Base-by-base conservation (phyloP, 495 filamentous ascomycete species). In the Daldinia loculata region DNA sequence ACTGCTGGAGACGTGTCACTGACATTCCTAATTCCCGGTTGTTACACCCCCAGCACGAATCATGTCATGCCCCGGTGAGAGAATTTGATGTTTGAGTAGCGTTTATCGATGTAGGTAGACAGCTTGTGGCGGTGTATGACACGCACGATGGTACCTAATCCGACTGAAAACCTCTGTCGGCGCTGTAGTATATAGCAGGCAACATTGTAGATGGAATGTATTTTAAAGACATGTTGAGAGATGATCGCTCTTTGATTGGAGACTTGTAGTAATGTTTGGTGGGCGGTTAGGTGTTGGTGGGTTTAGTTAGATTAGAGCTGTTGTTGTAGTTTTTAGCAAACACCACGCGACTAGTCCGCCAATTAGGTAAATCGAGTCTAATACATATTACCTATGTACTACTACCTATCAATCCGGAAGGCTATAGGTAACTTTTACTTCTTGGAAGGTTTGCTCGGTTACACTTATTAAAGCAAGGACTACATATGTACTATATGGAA, bases 1-100 rank as follows among this genome's bases (percentile, higher is more conserved):
- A 41, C 55, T 67, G 56, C 41, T 62, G 27, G 41, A 41, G 51
- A 66, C n/a, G n/a, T 56, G 56, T 51, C 64, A 56, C 32, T 45
- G 69, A 38, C 63, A 66, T 62, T 43, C n/a, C 58, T 41, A 60
- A 56, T 53, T 67, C 59, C 55, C 56, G 56, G 57, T 53, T 34
- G 14, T 45, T 7, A 22, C 50, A 43, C 19, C 36, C 27, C 58
- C 60, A 14, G 51, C 30, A 63, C 29, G 19, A 60, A 48, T 59
- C 17, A 71, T 59, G 32, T 39, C 39, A 58, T 66, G 53, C 19
- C 43, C 34, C 32, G 43, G 27, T 12, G 19, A 48, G 19, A 36
- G 30, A 24, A 52, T 50, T 55, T 29, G 36, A 34, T 11, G 12
- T 38, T 56, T 19, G 57, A 56, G 57, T 22, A 17, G 43, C 19